Base-by-base conservation (phyloP, 2,329 filamentous ascomycete species). In the Aphanoascus verrucosus region DNA sequence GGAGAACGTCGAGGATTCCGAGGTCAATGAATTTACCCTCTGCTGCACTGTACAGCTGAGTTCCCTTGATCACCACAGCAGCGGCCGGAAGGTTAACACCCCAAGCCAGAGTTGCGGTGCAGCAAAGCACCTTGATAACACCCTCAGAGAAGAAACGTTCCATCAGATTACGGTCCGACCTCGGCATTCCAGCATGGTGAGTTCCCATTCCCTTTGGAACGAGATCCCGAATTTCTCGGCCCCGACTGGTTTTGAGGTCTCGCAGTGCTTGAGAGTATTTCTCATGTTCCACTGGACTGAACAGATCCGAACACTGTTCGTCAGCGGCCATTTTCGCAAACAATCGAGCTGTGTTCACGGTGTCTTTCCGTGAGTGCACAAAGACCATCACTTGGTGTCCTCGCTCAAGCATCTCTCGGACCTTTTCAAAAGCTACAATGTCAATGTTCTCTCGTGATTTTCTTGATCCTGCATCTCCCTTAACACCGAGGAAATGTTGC, bases 301-400 rank as follows among this genome's bases (percentile, higher is more conserved):
- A 89, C 0, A 98, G 75, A 55, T 94, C 86, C 9, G 82, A 74
- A 58, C 85, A 88, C 42, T 82, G 79, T 38, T 94, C 78, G 34
- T 97, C 90, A 1, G 82, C 75, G 1, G 93, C 93, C 74, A 93
- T 89, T 61, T 96, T 84, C 57, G 86, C 83, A 23, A 98, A 74
- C 74, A 85, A 88, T 59, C 86, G 85, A 44, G 93, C 90, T 1
- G 91, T 94, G 57, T 85, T 80, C 60, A 94, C 82, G 0, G 94
- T 98, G 62, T 99, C 94, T 65, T 94, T 90, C 23, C 93, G 80
- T 0, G 91, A 96, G 67, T 98, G 94, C 9, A 98, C 94, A 68
- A 99, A 98, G 0, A 99, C 91, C 94, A 99, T 98, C 60, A 98
- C 80, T 67, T 98, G 93, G 63, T 99, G 93, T n/a, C 87, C 90